Evolutionary conservation across 768 basidiomycete genomes (phyloP).

Genomic region (Calvatia gigantea): DNA sequence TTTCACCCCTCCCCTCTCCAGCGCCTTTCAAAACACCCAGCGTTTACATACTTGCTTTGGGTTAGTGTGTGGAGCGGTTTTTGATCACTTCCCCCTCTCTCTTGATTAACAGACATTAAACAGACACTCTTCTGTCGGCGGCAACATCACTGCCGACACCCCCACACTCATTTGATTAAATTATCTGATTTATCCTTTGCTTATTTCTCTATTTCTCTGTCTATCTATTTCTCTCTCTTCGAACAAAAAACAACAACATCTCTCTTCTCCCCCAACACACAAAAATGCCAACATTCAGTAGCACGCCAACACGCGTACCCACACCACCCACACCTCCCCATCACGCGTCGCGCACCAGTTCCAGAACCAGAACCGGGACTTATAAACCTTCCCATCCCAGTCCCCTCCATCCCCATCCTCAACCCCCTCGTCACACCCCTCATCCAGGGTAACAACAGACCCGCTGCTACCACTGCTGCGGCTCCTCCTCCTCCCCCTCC

Average conservation of each 20-base stretch:
- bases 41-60: neutral
- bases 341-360: neutral
- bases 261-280: neutral
- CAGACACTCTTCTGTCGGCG: neutral
- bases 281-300: constrained; percentile 7
- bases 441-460: constrained; percentile 23
- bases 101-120: neutral
- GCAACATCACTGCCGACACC: neutral
- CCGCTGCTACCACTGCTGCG: neutral
- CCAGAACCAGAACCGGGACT: constrained; percentile 33
- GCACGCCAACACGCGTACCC: neutral
- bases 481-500: constrained; percentile 14
- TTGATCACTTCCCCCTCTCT: neutral
- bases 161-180: constrained; percentile 8
- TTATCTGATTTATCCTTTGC: neutral
- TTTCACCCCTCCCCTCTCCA: neutral
- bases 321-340: neutral
- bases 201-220: neutral
- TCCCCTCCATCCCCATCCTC: constrained; percentile 39
- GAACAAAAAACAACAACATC: neutral
- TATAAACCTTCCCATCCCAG: constrained; percentile 32
- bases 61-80: neutral
- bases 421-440: constrained; percentile 32
- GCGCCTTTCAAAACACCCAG: neutral
- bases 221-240: neutral